phyloP scores from a whole-genome alignment of 306 rosid species.

The Datisca glomerata region DNA sequence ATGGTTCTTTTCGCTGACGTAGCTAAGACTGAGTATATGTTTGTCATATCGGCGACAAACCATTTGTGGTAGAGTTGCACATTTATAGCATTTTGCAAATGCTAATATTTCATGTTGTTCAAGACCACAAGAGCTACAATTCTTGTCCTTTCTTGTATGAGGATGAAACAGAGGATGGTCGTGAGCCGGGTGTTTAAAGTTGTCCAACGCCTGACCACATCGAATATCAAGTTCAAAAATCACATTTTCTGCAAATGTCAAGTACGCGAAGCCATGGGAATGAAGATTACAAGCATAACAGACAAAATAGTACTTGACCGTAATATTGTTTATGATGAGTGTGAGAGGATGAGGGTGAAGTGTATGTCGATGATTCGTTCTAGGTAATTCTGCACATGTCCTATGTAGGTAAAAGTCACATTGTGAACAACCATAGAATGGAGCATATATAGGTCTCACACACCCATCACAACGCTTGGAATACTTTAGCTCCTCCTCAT shows the following conservation, averaged over 20 bases:
- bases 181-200: not conserved
- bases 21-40: not conserved
- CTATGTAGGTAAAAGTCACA: not conserved
- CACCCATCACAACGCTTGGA: not conserved
- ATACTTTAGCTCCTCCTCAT: not conserved
- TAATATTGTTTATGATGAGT: not conserved
- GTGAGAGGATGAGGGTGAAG: not conserved
- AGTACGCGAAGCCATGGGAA: not conserved
- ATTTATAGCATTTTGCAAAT: not conserved
- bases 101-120: not conserved
- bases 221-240: not conserved
- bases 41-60: not conserved
- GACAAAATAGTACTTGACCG: not conserved
- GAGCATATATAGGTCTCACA: not conserved
- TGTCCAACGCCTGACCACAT: not conserved
- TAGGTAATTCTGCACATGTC: not conserved
- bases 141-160: not conserved
- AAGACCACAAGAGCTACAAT: not conserved
- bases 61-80: not conserved
- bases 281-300: not conserved
- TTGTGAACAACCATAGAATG: not conserved
- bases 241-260: not conserved
- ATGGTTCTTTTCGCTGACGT: not conserved
- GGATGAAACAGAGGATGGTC: not conserved
- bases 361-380: not conserved